Evolutionary conservation across 2,329 filamentous ascomycete species (phyloP), one percentile per base, ranked within the genome.

Genomic region (Pseudogymnoascus sp.): DNA sequence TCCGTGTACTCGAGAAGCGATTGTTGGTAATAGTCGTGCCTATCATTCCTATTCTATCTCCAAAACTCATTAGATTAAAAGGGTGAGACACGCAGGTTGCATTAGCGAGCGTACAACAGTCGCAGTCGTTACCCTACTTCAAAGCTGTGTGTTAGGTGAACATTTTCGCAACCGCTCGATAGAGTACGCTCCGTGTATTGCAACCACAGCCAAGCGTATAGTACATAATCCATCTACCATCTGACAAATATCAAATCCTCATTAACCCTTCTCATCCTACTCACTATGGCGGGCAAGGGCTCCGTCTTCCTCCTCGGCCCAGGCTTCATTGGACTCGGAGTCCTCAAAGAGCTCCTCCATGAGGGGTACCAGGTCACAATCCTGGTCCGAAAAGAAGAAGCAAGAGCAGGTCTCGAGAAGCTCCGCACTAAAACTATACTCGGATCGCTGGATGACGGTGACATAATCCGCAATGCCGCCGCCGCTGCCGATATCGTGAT

Each of bases 311-410:
- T 80, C 62, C 68, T 81, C 51, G 78, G 78, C 10, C 76, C 78
- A 10, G 78, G 78, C 65, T 80, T 76, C 72, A 79, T 81, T 63
- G 80, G 79, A 45, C 77, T 76, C 69, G 77, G 79, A 29, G 73
- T 82, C 40, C 71, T 81, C 23, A 76, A 79, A 5, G 69, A 77
- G 5, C 74, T 82, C 14, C 67, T 78, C 42, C 68, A 69, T 57
- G 76, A 79, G 62, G 71, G 73, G 16, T 79, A 80, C 68, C 65
- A 68, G 1, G 75, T 82, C 31, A 79, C 77, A 0, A 75, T 72
- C 1, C 73, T 76, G 21, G 75, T 78, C n/a, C 74, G 77, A 31
- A 70, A 76, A n/a, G 67, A 76, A 65, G 71, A 73, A 61, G 73
- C 76, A 60, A 76, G 71, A 4, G 69, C 70, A 3, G 70, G 74